These are phyloP conservation scores for Cercophora sp. DNA, from an alignment of 495 filamentous ascomycete species.

Conservation along the genomic window DNA sequence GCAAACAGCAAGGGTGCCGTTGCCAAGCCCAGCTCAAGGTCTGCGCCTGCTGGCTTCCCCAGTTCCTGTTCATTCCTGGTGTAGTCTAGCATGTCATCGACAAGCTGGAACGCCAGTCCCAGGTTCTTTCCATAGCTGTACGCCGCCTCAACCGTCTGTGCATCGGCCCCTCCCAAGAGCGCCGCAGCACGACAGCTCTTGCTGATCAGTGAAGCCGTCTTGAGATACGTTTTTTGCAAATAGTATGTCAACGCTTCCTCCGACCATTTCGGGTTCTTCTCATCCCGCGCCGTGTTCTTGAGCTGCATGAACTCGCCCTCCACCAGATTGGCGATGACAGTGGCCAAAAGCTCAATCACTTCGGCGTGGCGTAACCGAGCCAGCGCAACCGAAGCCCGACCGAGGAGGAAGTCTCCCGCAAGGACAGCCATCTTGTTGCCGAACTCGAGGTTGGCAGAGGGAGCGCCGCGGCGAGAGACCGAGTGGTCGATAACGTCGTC, in stretches of 20 bases:
- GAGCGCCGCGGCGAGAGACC: slow-evolving; percentile 70
- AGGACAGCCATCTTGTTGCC: slow-evolving; percentile 99
- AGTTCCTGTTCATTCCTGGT: slow-evolving; percentile 78
- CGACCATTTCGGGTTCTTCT: slow-evolving; percentile 73
- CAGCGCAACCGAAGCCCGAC: slow-evolving; percentile 87
- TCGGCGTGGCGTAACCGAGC: slow-evolving; percentile 88
- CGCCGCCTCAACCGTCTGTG: slow-evolving; percentile 80
- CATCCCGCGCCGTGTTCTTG: slow-evolving; percentile 89
- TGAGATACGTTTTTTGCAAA: slow-evolving; percentile 97
- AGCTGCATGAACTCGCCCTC: slow-evolving; percentile 99
- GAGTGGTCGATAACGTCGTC: slow-evolving; percentile 98
- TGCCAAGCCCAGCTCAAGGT: slow-evolving; percentile 87
- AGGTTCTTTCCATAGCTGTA: slow-evolving; percentile 90
- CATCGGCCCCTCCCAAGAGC: slow-evolving; percentile 71
- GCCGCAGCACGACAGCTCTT: slow-evolving; percentile 92
- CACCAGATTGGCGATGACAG: slow-evolving; percentile 93
- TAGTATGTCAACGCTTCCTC: slow-evolving; percentile 89
- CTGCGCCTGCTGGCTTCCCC: slow-evolving; percentile 91
- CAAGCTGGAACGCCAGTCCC: slow-evolving; percentile 94
- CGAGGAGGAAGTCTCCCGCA: slow-evolving; percentile 90
- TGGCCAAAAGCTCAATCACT: slow-evolving; percentile 89
- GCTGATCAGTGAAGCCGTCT: slow-evolving; percentile 90
- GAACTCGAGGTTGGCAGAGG: slow-evolving; percentile 87
- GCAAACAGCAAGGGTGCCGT: slow-evolving; percentile 96
- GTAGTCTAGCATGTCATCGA: slow-evolving; percentile 98